phyloP scores from a whole-genome alignment of 768 basidiomycete species.

The Auricularia cornea region DNA sequence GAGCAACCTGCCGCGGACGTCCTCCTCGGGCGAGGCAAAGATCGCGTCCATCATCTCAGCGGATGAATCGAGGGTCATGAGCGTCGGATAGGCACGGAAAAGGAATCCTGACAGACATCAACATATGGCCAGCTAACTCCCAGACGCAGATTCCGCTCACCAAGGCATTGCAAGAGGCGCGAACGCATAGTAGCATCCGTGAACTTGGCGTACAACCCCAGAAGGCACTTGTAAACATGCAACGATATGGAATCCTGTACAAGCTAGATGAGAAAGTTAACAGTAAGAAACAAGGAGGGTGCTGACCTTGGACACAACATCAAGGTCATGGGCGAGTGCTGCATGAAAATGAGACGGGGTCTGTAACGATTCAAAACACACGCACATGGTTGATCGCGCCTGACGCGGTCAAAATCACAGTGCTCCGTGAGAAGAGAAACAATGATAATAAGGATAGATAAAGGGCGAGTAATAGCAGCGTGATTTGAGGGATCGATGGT shows the following conservation, averaged over 20 bases:
- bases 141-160: too few relatives aligned
- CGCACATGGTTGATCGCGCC: slow-evolving; percentile 53
- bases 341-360: not conserved
- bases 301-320: slow-evolving; percentile 47
- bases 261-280: not conserved
- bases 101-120: slow-evolving; percentile 58
- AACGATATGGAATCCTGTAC: slow-evolving; percentile 68
- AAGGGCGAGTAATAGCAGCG: slow-evolving; percentile 14
- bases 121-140: too few relatives aligned
- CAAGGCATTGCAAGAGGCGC: slow-evolving; percentile 80
- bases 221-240: slow-evolving; percentile 65
- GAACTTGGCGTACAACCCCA: slow-evolving; percentile 66
- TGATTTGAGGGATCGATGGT: slow-evolving; percentile 33
- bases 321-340: slow-evolving; percentile 42
- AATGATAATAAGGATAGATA: slow-evolving; percentile 75
- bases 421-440: slow-evolving; percentile 80
- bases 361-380: slow-evolving; percentile 7
- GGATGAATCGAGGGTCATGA: slow-evolving; percentile 79
- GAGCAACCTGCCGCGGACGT: slow-evolving; percentile 63
- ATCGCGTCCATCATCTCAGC: slow-evolving; percentile 83
- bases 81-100: slow-evolving; percentile 82
- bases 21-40: slow-evolving; percentile 66
- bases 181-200: slow-evolving; percentile 48
- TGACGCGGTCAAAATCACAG: slow-evolving; percentile 76
- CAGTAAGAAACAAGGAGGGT: slow-evolving; percentile 3